Percentiles rank a stretch among this genome's conserved stretches.
Evolutionary conservation across 805 yeast species (phyloP).

Genomic region (Sungouiella blattae): DNA sequence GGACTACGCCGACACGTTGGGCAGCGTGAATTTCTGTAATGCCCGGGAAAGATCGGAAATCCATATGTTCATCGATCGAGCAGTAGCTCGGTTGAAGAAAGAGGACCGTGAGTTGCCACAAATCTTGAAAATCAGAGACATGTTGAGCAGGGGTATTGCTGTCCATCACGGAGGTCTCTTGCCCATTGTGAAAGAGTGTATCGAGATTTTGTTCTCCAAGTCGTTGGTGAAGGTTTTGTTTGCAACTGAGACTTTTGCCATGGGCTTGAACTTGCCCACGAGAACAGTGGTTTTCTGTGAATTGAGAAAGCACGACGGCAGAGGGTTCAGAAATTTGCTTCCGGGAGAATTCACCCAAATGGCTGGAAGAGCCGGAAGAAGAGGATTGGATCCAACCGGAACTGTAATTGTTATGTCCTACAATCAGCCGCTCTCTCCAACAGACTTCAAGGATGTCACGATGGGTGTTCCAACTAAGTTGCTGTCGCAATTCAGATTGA

Average conservation of each 20-base stretch:
- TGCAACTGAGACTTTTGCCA: conserved; percentile 98
- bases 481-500: conserved; percentile 87
- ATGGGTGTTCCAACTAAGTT: conserved; percentile 88
- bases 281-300: conserved; percentile 92
- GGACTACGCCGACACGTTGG: conserved; percentile 79
- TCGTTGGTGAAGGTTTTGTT: conserved; percentile 85
- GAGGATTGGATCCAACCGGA: conserved; percentile 92
- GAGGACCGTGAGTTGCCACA: conserved; percentile 95
- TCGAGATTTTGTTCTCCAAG: conserved; percentile 85
- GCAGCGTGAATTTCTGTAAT: conserved; percentile 72
- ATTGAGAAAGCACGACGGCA: conserved; percentile 86
- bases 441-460: conserved; percentile 72
- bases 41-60: conserved; percentile 87
- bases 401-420: conserved; percentile 92
- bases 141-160: conserved; percentile 88
- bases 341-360: conserved; percentile 99
- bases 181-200: conserved; percentile 90
- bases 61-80: conserved; percentile 88
- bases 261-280: conserved; percentile 96
- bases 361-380: conserved; percentile 98
- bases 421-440: conserved; percentile 54
- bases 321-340: conserved; percentile 68
- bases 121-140: conserved; percentile 74
- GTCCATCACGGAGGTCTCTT: conserved; percentile 93
- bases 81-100: conserved; percentile 79